Evolutionary conservation across 768 basidiomycete genomes (phyloP).

Genomic region (Suillus alpinus): DNA sequence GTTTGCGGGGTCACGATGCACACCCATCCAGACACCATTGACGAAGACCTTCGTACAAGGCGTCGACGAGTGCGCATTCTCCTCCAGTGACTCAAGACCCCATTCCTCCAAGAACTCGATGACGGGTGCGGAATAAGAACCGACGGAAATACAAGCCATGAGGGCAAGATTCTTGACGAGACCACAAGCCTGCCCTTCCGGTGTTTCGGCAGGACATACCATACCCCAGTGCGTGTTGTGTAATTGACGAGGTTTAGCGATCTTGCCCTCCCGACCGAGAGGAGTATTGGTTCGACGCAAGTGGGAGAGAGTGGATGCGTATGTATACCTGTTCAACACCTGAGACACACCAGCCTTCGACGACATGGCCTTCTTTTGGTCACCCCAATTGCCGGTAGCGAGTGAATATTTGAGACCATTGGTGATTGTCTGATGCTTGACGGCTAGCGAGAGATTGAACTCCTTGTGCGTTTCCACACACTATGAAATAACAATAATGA

Average conservation of each 20-base stretch:
- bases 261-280: slow-evolving; percentile 96
- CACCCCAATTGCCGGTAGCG: slow-evolving; percentile 99
- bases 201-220: slow-evolving; percentile 99
- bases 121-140: slow-evolving; percentile 91
- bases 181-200: slow-evolving; percentile 99
- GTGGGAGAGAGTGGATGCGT: slow-evolving; percentile 97
- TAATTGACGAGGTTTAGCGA: slow-evolving; percentile 97
- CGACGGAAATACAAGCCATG: slow-evolving; percentile 98
- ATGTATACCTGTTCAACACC: slow-evolving; percentile 97
- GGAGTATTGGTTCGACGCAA: slow-evolving; percentile 98
- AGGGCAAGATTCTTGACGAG: slow-evolving; percentile 97
- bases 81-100: slow-evolving; percentile 94
- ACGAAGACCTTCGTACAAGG: slow-evolving; percentile 96
- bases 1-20: slow-evolving; percentile 92
- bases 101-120: slow-evolving; percentile 99
- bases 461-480: slow-evolving; percentile 96
- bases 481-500: slow-evolving; percentile 40
- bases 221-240: slow-evolving; percentile 99
- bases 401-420: slow-evolving; percentile 98
- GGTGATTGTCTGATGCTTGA: slow-evolving; percentile 96
- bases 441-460: slow-evolving; percentile 87
- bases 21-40: slow-evolving; percentile 99
- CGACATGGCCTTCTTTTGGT: slow-evolving; percentile 98
- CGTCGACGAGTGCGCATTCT: slow-evolving; percentile 81
- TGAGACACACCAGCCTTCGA: slow-evolving; percentile 98